phyloP scores from a whole-genome alignment of 1,284 basidiomycete species.

The Moniliella sp. region DNA sequence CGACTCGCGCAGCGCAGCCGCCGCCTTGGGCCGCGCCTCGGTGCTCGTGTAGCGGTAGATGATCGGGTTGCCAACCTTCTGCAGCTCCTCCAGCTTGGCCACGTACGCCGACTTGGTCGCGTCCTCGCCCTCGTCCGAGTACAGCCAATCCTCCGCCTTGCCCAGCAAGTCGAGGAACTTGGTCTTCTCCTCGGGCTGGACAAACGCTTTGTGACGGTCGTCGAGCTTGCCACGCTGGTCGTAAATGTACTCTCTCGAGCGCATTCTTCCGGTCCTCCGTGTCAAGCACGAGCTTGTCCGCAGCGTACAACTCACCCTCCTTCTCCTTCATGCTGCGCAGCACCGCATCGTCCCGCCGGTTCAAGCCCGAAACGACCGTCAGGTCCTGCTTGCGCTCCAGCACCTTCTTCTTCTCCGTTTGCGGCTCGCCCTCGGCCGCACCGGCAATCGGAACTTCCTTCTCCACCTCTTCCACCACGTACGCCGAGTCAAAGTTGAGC shows the following conservation, averaged over 20 bases:
- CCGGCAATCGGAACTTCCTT: slow-evolving; percentile 28
- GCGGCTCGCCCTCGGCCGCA: slow-evolving; percentile 20
- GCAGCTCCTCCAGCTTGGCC: slow-evolving; percentile 19
- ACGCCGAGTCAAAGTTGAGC: slow-evolving; percentile 30
- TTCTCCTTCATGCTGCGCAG: slow-evolving; percentile 23
- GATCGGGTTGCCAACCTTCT: slow-evolving; percentile 29
- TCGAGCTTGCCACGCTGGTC: slow-evolving; percentile 31
- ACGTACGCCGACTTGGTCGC: slow-evolving; percentile 30
- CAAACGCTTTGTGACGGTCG: slow-evolving; percentile 22
- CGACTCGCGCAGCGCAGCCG: slow-evolving; percentile 23
- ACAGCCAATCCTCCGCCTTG: slow-evolving; percentile 32
- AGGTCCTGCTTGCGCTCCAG: slow-evolving; percentile 30
- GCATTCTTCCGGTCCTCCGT: slow-evolving; percentile 31
- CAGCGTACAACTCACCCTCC: slow-evolving; percentile 27
- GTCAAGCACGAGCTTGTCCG: slow-evolving; percentile 33
- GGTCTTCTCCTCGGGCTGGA: slow-evolving; percentile 28
- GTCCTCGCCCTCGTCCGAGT: slow-evolving; percentile 32
- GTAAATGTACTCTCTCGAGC: slow-evolving; percentile 32
- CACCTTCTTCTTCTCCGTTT: slow-evolving; percentile 29
- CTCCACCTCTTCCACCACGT: slow-evolving; percentile 31
- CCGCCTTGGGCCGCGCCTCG: slow-evolving; percentile 28
- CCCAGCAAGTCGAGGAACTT: slow-evolving; percentile 18
- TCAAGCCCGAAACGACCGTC: slow-evolving; percentile 18
- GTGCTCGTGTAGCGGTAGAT: slow-evolving; percentile 20
- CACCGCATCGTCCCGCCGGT: slow-evolving; percentile 12